A percentile compares a stretch with the other conserved stretches of the same genome.
These are phyloP conservation scores for Neurospora cerealis DNA, from an alignment of 495 filamentous ascomycete species.

Conservation along the genomic window DNA sequence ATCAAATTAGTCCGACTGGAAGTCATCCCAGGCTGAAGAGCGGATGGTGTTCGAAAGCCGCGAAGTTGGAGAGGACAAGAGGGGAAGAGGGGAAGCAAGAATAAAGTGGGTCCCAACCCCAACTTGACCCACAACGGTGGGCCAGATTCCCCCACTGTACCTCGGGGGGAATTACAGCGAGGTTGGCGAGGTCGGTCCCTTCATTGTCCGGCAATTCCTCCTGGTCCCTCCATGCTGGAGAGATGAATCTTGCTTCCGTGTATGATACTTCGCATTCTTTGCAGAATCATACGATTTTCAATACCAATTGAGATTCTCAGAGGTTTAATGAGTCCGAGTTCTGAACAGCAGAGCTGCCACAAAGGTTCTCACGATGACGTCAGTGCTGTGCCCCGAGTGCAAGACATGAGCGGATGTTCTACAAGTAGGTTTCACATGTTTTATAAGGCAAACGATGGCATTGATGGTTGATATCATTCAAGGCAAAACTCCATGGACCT, in stretches of 20 bases:
- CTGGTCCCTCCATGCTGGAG: not conserved
- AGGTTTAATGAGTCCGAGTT: not conserved
- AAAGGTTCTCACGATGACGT: not conserved
- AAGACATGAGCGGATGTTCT: not conserved
- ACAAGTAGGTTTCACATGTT: not conserved
- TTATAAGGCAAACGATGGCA: not conserved
- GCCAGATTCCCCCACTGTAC: not conserved
- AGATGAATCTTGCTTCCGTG: not conserved
- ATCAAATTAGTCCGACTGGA: not conserved
- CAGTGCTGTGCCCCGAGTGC: not conserved
- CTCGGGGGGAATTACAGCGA: constrained; percentile 25
- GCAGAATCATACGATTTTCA: not conserved
- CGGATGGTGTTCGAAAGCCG: not conserved
- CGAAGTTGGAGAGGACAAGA: not conserved
- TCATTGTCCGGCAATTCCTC: not conserved
- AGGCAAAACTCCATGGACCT: not conserved
- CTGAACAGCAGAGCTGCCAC: not conserved
- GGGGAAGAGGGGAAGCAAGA: not conserved
- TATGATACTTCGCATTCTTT: not conserved
- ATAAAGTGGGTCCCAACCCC: not conserved
- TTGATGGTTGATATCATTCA: not conserved
- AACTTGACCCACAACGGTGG: not conserved
- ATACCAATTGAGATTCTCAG: not conserved
- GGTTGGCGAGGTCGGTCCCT: not conserved
- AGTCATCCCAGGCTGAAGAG: not conserved